phyloP scores from a whole-genome alignment of 1,139 yeast genomes.

The Hansenula sp. region DNA sequence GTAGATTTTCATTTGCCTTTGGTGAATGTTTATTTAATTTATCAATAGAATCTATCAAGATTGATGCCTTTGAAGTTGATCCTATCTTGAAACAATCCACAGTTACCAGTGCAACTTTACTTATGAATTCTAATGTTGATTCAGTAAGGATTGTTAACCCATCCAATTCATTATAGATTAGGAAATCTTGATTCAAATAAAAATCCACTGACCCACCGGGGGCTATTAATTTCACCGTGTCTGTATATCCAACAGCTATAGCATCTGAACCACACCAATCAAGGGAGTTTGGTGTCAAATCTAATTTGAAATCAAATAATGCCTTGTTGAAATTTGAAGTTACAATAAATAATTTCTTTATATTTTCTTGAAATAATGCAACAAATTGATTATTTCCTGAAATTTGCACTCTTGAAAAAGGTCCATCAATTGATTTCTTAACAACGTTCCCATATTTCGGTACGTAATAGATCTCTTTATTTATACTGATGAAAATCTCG shows the following conservation, averaged over 20 bases:
- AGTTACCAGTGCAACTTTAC: slow-evolving; percentile 58
- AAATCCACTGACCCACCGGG: slow-evolving; percentile 56
- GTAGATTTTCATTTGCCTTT: slow-evolving; percentile 76
- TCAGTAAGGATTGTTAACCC: slow-evolving; percentile 67
- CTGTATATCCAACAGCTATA: slow-evolving; percentile 55
- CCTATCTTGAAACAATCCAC: slow-evolving; percentile 75
- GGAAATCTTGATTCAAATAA: slow-evolving; percentile 36
- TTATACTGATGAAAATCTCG: slow-evolving; percentile 9
- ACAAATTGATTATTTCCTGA: slow-evolving; percentile 61
- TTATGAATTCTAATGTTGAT: slow-evolving; percentile 56
- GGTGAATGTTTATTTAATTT: slow-evolving; percentile 69
- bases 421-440: slow-evolving; percentile 40
- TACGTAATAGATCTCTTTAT: slow-evolving; percentile 13
- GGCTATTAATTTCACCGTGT: slow-evolving; percentile 67
- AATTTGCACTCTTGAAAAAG: slow-evolving; percentile 46
- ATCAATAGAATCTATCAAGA: slow-evolving; percentile 78
- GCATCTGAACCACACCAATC: slow-evolving; percentile 91
- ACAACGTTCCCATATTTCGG: slow-evolving; percentile 8
- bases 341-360: slow-evolving; percentile 48
- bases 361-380: slow-evolving; percentile 45
- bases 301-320: slow-evolving; percentile 43
- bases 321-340: slow-evolving; percentile 47
- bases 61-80: slow-evolving; percentile 78
- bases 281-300: slow-evolving; percentile 41
- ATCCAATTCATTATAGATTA: slow-evolving; percentile 53